Base-by-base conservation (phyloP, 371 early-diverging fungal genomes). In the Nematocida displodere region DNA sequence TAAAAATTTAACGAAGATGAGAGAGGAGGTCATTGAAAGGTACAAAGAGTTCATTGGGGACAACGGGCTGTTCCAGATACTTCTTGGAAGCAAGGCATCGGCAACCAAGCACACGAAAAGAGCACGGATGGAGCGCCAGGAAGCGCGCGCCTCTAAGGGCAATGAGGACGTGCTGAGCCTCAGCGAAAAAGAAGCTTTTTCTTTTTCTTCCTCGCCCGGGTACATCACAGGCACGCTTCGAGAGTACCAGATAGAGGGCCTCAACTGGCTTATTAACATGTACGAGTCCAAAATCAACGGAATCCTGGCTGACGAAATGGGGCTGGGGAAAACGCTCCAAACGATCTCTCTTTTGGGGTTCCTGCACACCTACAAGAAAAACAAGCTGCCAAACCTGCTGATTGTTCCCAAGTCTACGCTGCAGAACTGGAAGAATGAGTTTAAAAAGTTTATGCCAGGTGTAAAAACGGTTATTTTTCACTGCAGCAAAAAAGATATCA, bases 241-340 rank as follows among this genome's bases (percentile, higher is more conserved):
- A 42, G 67, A 78, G 34, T 82, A 97, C 82, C 97, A 99, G 83
- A 83, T 96, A 53, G 91, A 94, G 83, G 99, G 99, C 24, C 86
- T 99, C 28, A 93, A 92, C 81, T 99, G 99, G 99, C 87, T 99
- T 17, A 89, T 91, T 28, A 92, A 90, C 80, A 82, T 94, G 80
- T 93, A 93, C 78, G 91, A 93, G 65, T 91, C 92, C 78, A 93
- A 93, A 58, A 93, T 96, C 81, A 94, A 94, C 82, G 92, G 95
- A 61, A 94, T 96, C 79, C 84, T 94, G 37, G 94, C 95, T 2
- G 93, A 93, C 80, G 93, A 93, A 85, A 95, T 95, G 95, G 97
- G 93, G 31, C 82, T 93, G 15, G 93, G 92, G 26, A 92, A 99
- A 85, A 94, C 96, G 0, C 89, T 94, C 8, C 95, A 95, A 83